Conservation (phyloP, 257 asterid species). For the Euphrasia confusa region DNA sequence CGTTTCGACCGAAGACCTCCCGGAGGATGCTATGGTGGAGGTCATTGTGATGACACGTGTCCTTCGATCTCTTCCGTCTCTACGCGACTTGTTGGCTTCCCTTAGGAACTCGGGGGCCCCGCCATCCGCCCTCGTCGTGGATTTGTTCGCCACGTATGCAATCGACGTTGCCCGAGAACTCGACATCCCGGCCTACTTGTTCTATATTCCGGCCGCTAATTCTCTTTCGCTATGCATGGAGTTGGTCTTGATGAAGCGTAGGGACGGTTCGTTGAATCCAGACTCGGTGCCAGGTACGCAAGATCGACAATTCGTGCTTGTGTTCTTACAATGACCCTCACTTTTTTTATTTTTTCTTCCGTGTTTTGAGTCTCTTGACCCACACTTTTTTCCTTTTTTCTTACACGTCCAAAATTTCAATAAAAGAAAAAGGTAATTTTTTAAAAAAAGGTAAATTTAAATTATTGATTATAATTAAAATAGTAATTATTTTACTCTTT, state of each 20-base stretch:
- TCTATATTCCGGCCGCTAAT: constrained; percentile 22
- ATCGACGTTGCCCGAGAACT: constrained; percentile 28
- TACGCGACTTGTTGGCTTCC: constrained; percentile 4
- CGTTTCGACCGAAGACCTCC: neutral
- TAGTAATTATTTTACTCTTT: too few species aligned
- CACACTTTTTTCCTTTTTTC: too few species aligned
- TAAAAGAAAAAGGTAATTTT: too few species aligned
- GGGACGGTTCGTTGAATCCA: constrained; percentile 3
- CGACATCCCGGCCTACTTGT: constrained; percentile 19
- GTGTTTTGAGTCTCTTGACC: too few species aligned
- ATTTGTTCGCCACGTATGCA: constrained; percentile 24
- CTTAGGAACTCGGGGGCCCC: neutral
- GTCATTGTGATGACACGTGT: neutral
- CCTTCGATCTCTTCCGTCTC: constrained; percentile 5
- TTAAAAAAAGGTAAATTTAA: too few species aligned
- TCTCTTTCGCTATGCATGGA: constrained; percentile 13
- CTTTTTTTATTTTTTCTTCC: too few species aligned
- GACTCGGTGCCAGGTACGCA: neutral
- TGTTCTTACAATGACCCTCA: too few species aligned
- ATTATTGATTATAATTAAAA: too few species aligned
- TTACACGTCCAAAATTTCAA: too few species aligned
- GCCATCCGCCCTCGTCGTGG: constrained; percentile 26
- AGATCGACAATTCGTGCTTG: too few species aligned
- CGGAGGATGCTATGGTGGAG: neutral
- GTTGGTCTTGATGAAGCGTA: constrained; percentile 1